Conservation (phyloP, 106 monocot genomes). For the Posidonia australis region DNA sequence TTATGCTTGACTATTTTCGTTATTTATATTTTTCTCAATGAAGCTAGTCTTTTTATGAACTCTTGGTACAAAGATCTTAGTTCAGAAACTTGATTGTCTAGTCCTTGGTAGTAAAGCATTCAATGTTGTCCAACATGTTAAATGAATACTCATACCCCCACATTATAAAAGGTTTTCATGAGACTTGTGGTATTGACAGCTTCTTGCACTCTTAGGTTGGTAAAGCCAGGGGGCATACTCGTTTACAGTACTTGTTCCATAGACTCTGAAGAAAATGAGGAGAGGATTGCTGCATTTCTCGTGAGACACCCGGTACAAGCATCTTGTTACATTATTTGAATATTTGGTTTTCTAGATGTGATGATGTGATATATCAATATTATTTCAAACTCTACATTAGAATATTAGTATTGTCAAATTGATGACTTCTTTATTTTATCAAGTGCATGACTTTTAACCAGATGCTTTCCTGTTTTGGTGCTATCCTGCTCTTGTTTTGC, state of each 20-base stretch:
- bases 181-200: background rate
- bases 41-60: no score
- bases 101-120: background rate
- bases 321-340: background rate
- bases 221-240: slow-evolving; percentile 77
- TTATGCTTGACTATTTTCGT: no score
- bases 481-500: background rate
- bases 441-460: background rate
- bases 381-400: background rate
- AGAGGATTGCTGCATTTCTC: slow-evolving; percentile 65
- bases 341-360: background rate
- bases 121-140: background rate
- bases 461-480: background rate
- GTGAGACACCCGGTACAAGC: slow-evolving; percentile 50
- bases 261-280: slow-evolving; percentile 92
- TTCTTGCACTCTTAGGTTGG: slow-evolving; percentile 51
- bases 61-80: no score
- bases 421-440: background rate
- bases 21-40: no score
- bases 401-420: background rate
- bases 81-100: no score
- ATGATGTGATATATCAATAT: background rate
- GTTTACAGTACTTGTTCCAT: slow-evolving; percentile 98
- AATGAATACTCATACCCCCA: background rate
- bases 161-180: background rate